Base-by-base conservation (phyloP, 2,329 filamentous ascomycete genomes). In the Pseudomassariella vexata region DNA sequence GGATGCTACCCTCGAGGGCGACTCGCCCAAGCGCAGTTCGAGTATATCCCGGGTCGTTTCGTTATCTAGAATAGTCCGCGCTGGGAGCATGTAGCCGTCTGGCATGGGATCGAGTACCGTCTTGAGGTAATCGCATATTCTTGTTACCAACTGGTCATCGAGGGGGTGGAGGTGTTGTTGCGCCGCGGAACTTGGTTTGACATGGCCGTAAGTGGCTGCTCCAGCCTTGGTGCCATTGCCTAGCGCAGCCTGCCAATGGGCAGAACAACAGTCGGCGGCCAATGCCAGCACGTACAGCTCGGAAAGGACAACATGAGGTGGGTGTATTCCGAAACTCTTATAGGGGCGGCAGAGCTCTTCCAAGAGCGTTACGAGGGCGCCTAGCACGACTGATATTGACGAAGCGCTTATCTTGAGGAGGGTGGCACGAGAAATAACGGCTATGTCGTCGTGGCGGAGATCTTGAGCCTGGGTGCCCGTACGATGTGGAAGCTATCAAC, bases 261-360 rank as follows among this genome's bases (percentile, higher is more conserved):
- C 68, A 30, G 69, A 66, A 44, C 76, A 82, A 49, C 79, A 83
- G 47, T 82, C 77, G 48, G 77, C 74, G 21, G 78, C 65, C 24
- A 83, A 60, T 28, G 72, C 67, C 30, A 82, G 55, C n/a, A 82
- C 60, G 45, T 79, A 82, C 28, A 78, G 60, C 51, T 83, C 78
- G 12, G 79, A 82, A 28, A 75, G 65, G 19, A 82, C 58, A 31
- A 83, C 65, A 47, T 80, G 73, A 22, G 65, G 59, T 3, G 77
- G 76, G 44, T 79, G 76, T 15, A 61, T 56, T 27, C 65, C 55
- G 34, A 73, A 58, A 29, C 48, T 56, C 39, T 66, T 66, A 48
- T 75, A 76, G 4, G 73, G 69, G 30, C 68, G 68, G 18, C 63
- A 59, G 23, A 81, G 62, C 22, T 78, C 73, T 49, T 80, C 74